Base-by-base conservation (phyloP, 345 rosid species). In the Hibiscus syriacus region DNA sequence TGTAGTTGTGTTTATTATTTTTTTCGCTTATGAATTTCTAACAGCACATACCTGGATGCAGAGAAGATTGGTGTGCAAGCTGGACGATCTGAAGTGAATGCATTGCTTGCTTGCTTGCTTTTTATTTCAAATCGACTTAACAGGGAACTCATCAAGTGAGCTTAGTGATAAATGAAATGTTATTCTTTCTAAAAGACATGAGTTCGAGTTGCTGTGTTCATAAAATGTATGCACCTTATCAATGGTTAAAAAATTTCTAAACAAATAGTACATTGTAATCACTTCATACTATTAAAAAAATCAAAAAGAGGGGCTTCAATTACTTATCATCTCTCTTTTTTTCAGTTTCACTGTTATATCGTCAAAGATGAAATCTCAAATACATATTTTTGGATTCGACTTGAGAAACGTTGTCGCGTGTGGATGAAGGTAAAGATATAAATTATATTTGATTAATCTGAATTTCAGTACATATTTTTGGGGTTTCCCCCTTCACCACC, bases 351-450 rank as follows among this genome's bases (percentile, higher is more conserved):
- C 30, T 62, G 3, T 23, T 41, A 22, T 1, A 3, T 62, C 41
- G 52, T 62, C 34, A 41, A 62, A 41, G 34, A 62, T 41, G 52
- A 22, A 62, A 62, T 62, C 32, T 14, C 10, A 61, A 22, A 59
- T 59, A 43, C 34, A 19, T 61, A 6, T 23, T 62, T 10, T 62
- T 6, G 32, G 66, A 62, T 20, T 38, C 13, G 19, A 39, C 50
- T 63, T 63, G 67, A 61, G 34, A 41, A 62, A 9, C 1, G 49
- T 29, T 20, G 19, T 29, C 6, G 46, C 50, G 22, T 61, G 66
- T 61, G 32, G 14, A 39, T 61, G 17, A 12, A 0, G 66, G 50
- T 39, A 61, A 39, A 43, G 20, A 62, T 7, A 61, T 14, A 41
- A 41, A 22, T 60, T 61, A 61, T 39, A 13, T 22, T 25, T 62